Evolutionary conservation across 345 rosid species (phyloP), one percentile per base, ranked within the genome.

Genomic region (Dovyalis caffra): DNA sequence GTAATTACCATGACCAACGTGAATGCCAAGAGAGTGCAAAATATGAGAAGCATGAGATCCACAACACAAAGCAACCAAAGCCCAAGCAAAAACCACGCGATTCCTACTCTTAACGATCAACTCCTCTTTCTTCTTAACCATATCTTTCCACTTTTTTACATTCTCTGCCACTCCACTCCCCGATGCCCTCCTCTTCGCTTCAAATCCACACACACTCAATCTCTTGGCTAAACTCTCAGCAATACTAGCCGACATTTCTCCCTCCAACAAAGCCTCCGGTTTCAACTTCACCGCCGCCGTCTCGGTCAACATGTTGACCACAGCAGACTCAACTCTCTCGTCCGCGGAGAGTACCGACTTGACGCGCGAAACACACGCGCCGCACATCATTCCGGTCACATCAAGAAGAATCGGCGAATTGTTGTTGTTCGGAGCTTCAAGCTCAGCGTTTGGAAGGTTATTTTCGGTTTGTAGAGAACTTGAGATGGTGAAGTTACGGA

Each of bases 381-480:
- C 99, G 75, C 97, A 95, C 97, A 95, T 93, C 97, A 92, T 92
- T 64, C 97, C 97, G 58, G 80, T 75, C 69, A 95, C 96, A 61
- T 90, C 91, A 43, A 92, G 94, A 40, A 92, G 92, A 65, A 91
- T 66, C 2, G 87, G 87, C 47, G 83, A 75, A 58, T 87, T 87
- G 28, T 77, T 58, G 5, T 53, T 66, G 9, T 37, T 28, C 6
- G 49, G 60, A 4, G 58, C 37, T 35, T 29, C 76, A n/a, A 74
- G 31, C 29, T 74, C 74, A 1, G 85, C 69, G 56, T 72, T 51
- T 57, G 71, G 76, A 26, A 82, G 66, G 5, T 77, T 71, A 34
- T 87, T 73, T 76, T 81, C 82, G 73, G 91, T 83, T 53, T 87
- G 86, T 33, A 92, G 76, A 5, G 97, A 82, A 79, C 74, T 85